Evolutionary conservation across 495 filamentous ascomycete species (phyloP), one percentile per base, ranked within the genome.

Genomic region (Elasticomyces elasticus): DNA sequence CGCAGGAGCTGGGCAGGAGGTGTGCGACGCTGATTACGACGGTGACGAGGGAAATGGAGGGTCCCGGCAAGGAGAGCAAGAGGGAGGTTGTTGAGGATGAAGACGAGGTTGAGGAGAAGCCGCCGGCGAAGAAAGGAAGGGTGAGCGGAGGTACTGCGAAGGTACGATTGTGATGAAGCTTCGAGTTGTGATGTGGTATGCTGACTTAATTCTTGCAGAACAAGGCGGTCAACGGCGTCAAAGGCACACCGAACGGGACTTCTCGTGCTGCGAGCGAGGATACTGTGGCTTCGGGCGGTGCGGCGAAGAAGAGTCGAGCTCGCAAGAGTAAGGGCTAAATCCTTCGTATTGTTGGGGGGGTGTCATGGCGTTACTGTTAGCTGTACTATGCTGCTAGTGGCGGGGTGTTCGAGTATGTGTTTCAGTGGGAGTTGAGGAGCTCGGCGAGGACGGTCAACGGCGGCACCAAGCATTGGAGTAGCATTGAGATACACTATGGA

Each of bases 21-120:
- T 97, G 92, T 71, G 91, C 87, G 40, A 99, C 94, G 1, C 77
- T 99, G 31, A 79, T 99, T 53, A 91, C 89, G 51, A 95, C 94
- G 1, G 85, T 99, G 23, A 83, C 89, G 28, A 81, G 90, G 66
- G 94, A 99, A 69, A 95, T 96, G 67, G 91, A 96, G 66, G 52
- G 52, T 2, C 43, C 5, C 17, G 66, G 70, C 0, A 79, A 76
- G 55, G 92, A 89, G 67, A 74, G 73, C 27, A 79, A 82, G 49
- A 87, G 87, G 56, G 77, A 71, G 5, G 79, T 80, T 42, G 71
- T 75, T 9, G 90, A 95, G 55, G 88, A 91, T 59, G 84, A 87
- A 19, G 80, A 77, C 54, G 77, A 85, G 51, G 72, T 83, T 10
- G 81, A 81, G 24, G 78, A 82, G 65, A 82, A 83, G 0, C 89